A percentile compares a stretch with the other conserved stretches of the same genome.
Evolutionary conservation across 2,329 filamentous ascomycete genomes (phyloP).

Genomic region (Leptosphaerulina australis): DNA sequence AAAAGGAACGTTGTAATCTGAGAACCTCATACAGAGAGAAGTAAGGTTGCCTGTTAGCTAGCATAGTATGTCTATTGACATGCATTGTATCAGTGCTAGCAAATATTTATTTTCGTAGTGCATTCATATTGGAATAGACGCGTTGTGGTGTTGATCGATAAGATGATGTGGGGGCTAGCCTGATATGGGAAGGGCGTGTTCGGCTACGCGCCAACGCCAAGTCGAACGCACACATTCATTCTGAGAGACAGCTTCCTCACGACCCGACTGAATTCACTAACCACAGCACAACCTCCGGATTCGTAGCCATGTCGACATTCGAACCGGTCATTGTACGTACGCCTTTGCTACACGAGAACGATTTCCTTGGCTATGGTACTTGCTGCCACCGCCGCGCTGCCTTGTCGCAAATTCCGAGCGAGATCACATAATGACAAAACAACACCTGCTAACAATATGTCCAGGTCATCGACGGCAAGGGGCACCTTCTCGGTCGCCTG

Average conservation of each 20-base stretch:
- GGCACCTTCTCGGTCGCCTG: conserved; percentile 98
- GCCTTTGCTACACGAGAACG: conserved; percentile 24
- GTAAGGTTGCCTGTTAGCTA: too few relatives aligned
- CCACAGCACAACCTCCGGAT: conserved; percentile 42
- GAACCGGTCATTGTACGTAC: conserved; percentile 68
- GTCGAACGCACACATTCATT: conserved; percentile 5
- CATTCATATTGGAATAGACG: not conserved
- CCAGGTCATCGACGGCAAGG: conserved; percentile 97
- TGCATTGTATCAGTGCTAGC: too few relatives aligned
- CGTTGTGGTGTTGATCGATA: not conserved
- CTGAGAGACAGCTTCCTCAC: conserved; percentile 1
- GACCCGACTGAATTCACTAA: conserved; percentile 34
- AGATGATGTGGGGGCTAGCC: conserved; percentile 7
- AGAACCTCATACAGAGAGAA: too few relatives aligned
- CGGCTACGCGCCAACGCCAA: conserved; percentile 12
- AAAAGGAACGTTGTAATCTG: too few relatives aligned
- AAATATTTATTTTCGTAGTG: not conserved
- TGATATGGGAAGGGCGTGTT: not conserved
- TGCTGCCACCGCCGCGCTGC: conserved; percentile 19
- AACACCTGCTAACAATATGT: conserved; percentile 38
- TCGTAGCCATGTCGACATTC: conserved; percentile 67
- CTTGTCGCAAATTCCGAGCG: conserved; percentile 9
- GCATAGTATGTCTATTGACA: too few relatives aligned
- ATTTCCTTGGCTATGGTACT: conserved; percentile 13
- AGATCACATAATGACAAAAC: conserved; percentile 11